Evolutionary conservation across 2,329 filamentous ascomycete species (phyloP), one percentile per base, ranked within the genome.

Genomic region (Exophiala mesophila): DNA sequence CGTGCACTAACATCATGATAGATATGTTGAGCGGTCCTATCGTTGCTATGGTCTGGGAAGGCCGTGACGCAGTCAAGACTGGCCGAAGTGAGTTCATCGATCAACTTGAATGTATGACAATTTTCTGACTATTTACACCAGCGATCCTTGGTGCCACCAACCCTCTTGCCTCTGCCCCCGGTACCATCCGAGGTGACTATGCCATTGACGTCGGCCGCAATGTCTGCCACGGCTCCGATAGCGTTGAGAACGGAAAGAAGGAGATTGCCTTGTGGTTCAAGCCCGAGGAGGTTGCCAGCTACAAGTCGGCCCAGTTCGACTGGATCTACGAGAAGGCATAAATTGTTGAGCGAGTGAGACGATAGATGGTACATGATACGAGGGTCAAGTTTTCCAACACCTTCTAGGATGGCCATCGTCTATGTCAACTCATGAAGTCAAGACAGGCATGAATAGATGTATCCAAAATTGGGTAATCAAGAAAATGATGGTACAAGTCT

Each of bases 31-130:
- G 83, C 70, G 92, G 92, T 69, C 92, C 92, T 69, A 90, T 98
- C 76, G 84, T 80, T 78, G 92, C 92, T 77, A 98, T 97, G 90
- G 85, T 98, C 73, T 98, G 92, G 92, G 89, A 98, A 74, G 92
- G 92, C 67, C 86, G 85, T 80, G 89, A 98, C 66, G 92, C 83
- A 71, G 89, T 96, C 80, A 97, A 97, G 86, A 96, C 89, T 60
- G 92, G 92, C 72, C 90, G 92, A 67, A 68, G 83, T 87, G 80
- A 58, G 80, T 75, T 53, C 36, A 19, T 35, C 5, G 19, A 17
- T 33, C 18, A 18, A 10, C 26, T 29, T 26, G 34, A 32, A 5
- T 17, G 41, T 8, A 28, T 40, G 16, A 13, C 13, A 44, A 36
- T 55, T 49, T 58, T 51, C 55, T 31, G 19, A 39, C 21, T 46